A percentile compares a stretch with the other conserved stretches of the same genome.
Conservation (phyloP, 352 stramenopile genomes). For the Phytophthora megakarya region DNA sequence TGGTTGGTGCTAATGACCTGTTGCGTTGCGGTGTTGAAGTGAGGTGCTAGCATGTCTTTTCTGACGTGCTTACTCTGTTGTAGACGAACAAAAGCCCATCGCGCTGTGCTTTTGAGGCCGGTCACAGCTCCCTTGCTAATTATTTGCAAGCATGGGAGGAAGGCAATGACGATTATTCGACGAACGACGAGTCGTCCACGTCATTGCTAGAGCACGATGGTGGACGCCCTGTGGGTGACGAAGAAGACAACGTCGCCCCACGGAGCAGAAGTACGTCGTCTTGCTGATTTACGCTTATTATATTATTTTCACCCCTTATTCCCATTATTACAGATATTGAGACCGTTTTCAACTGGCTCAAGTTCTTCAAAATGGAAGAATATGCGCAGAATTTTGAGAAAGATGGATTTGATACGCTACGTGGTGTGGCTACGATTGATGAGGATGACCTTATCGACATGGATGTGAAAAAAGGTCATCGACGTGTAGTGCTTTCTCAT, state of each 20-base stretch:
- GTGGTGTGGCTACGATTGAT: slow-evolving; percentile 84
- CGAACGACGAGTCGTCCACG: slow-evolving; percentile 57
- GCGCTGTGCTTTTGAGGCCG: slow-evolving; percentile 85
- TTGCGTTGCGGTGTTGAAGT: slow-evolving; percentile 14
- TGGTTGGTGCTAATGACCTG: slow-evolving; percentile 42
- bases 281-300: background rate
- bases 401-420: slow-evolving; percentile 87
- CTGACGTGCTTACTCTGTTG: slow-evolving; percentile 8
- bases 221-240: slow-evolving; percentile 32
- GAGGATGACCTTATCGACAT: slow-evolving; percentile 90
- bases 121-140: slow-evolving; percentile 77
- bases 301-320: background rate
- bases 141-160: slow-evolving; percentile 86
- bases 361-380: slow-evolving; percentile 87
- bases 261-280: slow-evolving; percentile 53
- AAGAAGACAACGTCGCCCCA: slow-evolving; percentile 50
- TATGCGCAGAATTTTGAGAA: slow-evolving; percentile 89
- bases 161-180: slow-evolving; percentile 88
- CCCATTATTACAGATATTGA: slow-evolving; percentile 61
- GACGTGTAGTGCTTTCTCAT: slow-evolving; percentile 82
- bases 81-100: slow-evolving; percentile 90
- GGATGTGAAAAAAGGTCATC: slow-evolving; percentile 89
- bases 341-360: slow-evolving; percentile 84
- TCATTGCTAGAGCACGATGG: slow-evolving; percentile 37
- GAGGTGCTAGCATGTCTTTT: slow-evolving; percentile 3